Conservation (phyloP, 1,284 basidiomycete species). For the Leccinum fuscescens region DNA sequence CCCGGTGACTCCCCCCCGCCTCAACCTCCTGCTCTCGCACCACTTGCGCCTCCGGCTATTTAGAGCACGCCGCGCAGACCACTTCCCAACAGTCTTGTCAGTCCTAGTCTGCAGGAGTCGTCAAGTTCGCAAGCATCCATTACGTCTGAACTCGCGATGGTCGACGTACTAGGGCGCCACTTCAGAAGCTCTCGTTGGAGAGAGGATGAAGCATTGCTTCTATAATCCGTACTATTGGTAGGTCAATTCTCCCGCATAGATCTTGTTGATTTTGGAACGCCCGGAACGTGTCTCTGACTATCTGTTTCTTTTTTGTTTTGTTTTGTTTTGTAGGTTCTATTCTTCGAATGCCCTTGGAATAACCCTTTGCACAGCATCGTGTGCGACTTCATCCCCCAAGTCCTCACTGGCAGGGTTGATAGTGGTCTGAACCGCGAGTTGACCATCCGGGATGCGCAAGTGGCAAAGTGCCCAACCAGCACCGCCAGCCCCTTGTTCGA, state of each 20-base stretch:
- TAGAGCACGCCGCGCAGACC: conserved; percentile 16
- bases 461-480: too few relatives aligned
- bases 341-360: conserved; percentile 97
- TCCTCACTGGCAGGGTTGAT: conserved; percentile 86
- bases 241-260: conserved; percentile 24
- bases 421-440: too few relatives aligned
- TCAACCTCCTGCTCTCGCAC: neutral
- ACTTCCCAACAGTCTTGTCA: conserved; percentile 9
- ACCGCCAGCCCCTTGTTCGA: too few relatives aligned
- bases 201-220: conserved; percentile 75
- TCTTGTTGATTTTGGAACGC: neutral
- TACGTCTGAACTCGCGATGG: conserved; percentile 53
- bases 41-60: neutral
- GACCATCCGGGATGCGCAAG: too few relatives aligned
- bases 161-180: conserved; percentile 37
- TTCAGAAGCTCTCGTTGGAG: conserved; percentile 49
- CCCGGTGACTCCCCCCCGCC: neutral
- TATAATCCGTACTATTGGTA: conserved; percentile 75
- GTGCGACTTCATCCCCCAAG: conserved; percentile 95
- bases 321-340: conserved; percentile 74
- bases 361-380: conserved; percentile 98
- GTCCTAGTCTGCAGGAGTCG: conserved; percentile 34
- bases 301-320: neutral
- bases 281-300: neutral
- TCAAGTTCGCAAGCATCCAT: conserved; percentile 36